Evolutionary conservation across 1,284 basidiomycete genomes (phyloP).

Genomic region (Ganoderma lucidum): DNA sequence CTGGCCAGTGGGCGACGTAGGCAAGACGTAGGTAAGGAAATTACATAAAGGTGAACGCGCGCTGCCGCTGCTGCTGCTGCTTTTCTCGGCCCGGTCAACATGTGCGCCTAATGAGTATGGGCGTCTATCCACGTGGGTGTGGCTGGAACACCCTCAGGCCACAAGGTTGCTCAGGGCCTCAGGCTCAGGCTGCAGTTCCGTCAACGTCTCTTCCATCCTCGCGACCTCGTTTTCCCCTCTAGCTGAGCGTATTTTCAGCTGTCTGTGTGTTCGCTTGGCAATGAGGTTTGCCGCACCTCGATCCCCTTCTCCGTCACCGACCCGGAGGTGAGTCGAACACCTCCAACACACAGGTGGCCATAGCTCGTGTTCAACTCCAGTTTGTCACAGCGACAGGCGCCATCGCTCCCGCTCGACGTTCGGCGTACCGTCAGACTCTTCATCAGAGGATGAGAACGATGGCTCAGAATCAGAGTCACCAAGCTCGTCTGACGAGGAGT

Average conservation of each 20-base stretch:
- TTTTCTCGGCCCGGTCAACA: not conserved
- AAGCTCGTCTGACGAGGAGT: constrained; percentile 44
- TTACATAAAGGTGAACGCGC: no score
- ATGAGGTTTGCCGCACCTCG: constrained; percentile 73
- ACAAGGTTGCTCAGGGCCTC: not conserved
- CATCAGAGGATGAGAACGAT: constrained; percentile 53
- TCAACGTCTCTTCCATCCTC: not conserved
- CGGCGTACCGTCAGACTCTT: constrained; percentile 58
- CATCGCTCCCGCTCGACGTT: constrained; percentile 57
- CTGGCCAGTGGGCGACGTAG: not conserved
- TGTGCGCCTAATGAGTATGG: not conserved
- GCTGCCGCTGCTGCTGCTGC: no score
- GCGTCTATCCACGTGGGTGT: constrained; percentile 24
- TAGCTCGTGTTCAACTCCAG: constrained; percentile 12
- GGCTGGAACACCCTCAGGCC: constrained; percentile 11
- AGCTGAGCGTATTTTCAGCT: not conserved
- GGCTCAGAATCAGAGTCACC: constrained; percentile 53
- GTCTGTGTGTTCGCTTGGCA: not conserved
- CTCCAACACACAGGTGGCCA: constrained; percentile 8
- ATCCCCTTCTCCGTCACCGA: constrained; percentile 68
- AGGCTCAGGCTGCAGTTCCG: not conserved
- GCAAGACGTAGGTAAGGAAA: no score
- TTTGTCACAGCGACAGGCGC: constrained; percentile 16
- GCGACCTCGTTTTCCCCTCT: not conserved
- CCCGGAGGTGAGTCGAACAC: constrained; percentile 49